These are phyloP conservation scores for Salix udensis DNA, from an alignment of 345 rosid species.

Conservation along the genomic window DNA sequence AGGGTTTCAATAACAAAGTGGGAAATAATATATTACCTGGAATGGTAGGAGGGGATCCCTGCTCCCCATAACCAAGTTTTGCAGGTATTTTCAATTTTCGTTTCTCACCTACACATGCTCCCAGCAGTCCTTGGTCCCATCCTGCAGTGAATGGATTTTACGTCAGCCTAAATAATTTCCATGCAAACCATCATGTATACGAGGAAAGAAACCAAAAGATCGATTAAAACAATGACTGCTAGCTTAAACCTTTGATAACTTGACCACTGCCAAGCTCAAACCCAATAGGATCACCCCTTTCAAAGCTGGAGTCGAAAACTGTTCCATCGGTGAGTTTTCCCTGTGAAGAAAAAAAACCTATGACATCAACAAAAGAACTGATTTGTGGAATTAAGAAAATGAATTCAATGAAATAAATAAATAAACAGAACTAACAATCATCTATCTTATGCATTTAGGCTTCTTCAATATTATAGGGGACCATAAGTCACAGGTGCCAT, in stretches of 20 bases:
- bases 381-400: not conserved
- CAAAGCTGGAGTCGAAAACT: conserved; percentile 93
- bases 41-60: conserved; percentile 90
- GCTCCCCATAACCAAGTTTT: conserved; percentile 85
- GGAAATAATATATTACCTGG: conserved; percentile 49
- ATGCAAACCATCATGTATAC: not conserved
- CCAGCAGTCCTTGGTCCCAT: conserved; percentile 95
- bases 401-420: not conserved
- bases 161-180: conserved; percentile 3
- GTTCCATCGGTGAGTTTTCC: conserved; percentile 93
- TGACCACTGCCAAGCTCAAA: conserved; percentile 94
- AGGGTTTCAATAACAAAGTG: not conserved
- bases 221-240: not conserved
- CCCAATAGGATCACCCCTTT: conserved; percentile 94
- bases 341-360: conserved; percentile 31
- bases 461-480: no score
- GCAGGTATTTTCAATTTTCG: conserved; percentile 92
- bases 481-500: no score
- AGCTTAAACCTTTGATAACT: conserved; percentile 75
- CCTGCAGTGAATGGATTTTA: conserved; percentile 40
- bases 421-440: not conserved
- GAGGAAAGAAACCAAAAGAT: not conserved
- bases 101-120: conserved; percentile 88
- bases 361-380: no score
- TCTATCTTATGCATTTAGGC: no score